phyloP scores from a whole-genome alignment of 805 yeast genomes.

The Ogataea nakhonphanomensis region DNA sequence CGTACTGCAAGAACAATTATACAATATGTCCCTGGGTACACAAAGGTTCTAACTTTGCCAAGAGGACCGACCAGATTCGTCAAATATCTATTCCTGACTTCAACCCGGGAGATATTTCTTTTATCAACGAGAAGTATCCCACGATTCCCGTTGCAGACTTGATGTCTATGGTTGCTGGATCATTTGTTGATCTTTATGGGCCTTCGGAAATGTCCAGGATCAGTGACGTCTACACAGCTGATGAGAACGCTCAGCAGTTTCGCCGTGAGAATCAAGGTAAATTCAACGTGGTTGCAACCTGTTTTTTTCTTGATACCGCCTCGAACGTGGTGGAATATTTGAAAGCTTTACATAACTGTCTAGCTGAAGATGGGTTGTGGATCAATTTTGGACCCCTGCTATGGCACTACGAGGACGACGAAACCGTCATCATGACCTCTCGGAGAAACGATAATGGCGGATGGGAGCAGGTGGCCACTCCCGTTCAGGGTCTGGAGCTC shows the following conservation, averaged over 20 bases:
- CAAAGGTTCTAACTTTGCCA: constrained; percentile 42
- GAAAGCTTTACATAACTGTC: constrained; percentile 42
- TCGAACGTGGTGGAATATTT: constrained; percentile 56
- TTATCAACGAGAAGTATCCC: constrained; percentile 35
- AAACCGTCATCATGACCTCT: constrained; percentile 26
- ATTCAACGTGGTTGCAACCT: constrained; percentile 49
- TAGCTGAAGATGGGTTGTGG: constrained; percentile 51
- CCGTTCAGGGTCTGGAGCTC: constrained; percentile 56
- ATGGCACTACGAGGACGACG: constrained; percentile 68
- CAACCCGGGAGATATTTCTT: constrained; percentile 39
- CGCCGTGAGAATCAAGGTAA: constrained; percentile 35
- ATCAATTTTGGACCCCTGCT: constrained; percentile 64
- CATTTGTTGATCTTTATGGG: constrained; percentile 66
- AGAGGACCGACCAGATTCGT: constrained; percentile 46
- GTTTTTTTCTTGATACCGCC: constrained; percentile 65
- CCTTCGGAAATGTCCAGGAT: constrained; percentile 36
- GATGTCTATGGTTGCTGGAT: constrained; percentile 73
- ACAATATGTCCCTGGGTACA: constrained; percentile 55
- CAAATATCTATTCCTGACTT: constrained; percentile 53
- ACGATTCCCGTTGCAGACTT: constrained; percentile 43
- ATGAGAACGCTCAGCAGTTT: constrained; percentile 39
- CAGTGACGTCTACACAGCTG: constrained; percentile 37
- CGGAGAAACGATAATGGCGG: constrained; percentile 25
- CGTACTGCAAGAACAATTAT: constrained; percentile 37
- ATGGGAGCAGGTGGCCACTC: constrained; percentile 28